Percentiles rank a stretch among this genome's conserved stretches.
phyloP scores from a whole-genome alignment of 2,329 filamentous ascomycete species.

The Ophiostoma piceae region DNA sequence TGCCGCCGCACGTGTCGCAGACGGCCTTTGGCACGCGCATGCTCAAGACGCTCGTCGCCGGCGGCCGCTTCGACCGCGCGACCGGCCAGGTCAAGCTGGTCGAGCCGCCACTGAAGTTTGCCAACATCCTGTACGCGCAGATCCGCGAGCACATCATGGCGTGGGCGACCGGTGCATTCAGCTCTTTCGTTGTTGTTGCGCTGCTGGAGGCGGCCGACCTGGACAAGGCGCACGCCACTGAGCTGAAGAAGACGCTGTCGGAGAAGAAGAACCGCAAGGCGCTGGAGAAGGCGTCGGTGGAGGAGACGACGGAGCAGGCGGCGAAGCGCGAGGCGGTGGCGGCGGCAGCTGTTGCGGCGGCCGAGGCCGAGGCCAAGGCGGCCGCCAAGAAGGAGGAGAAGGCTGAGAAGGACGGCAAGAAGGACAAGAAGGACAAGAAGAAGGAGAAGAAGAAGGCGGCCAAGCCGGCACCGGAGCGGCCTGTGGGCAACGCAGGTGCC shows the following conservation, averaged over 20 bases:
- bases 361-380: slow-evolving; percentile 43
- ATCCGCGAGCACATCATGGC: slow-evolving; percentile 69
- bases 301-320: slow-evolving; percentile 52
- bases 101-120: slow-evolving; percentile 74
- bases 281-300: slow-evolving; percentile 61
- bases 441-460: slow-evolving; percentile 36
- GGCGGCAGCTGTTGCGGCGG: slow-evolving; percentile 39
- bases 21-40: slow-evolving; percentile 67
- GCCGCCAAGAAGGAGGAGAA: slow-evolving; percentile 44
- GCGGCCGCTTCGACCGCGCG: slow-evolving; percentile 75
- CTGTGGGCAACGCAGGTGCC: slow-evolving; percentile 57
- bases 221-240: slow-evolving; percentile 61
- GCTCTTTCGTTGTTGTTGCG: slow-evolving; percentile 79
- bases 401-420: slow-evolving; percentile 30
- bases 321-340: slow-evolving; percentile 37
- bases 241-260: slow-evolving; percentile 64
- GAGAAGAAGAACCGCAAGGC: slow-evolving; percentile 68
- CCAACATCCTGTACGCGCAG: slow-evolving; percentile 71
- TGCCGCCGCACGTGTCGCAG: slow-evolving; percentile 53
- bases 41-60: slow-evolving; percentile 85
- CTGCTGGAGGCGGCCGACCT: slow-evolving; percentile 69
- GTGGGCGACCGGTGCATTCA: slow-evolving; percentile 75
- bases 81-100: slow-evolving; percentile 65
- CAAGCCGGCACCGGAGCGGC: slow-evolving; percentile 33
- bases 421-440: slow-evolving; percentile 31